These are phyloP conservation scores for Cryptococcus deneoformans DNA, from an alignment of 1,284 basidiomycete genomes.

Conservation along the genomic window DNA sequence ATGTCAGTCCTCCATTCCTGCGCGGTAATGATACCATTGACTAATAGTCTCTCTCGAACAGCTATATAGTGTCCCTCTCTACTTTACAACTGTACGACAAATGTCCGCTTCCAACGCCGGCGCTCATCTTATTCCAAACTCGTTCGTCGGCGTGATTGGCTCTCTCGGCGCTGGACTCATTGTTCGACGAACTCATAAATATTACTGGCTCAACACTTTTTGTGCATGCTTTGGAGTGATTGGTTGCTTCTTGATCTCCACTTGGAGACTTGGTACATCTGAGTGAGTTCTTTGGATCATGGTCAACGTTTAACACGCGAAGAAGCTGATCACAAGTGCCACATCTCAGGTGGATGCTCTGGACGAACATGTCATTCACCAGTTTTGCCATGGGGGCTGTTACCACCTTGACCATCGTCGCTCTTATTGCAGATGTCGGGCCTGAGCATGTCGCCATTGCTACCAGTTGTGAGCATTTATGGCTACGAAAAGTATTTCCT, in stretches of 20 bases:
- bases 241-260: constrained; percentile 24
- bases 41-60: constrained; percentile 35
- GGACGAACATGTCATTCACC: constrained; percentile 51
- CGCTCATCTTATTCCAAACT: constrained; percentile 82
- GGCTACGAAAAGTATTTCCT: no score
- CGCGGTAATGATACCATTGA: not conserved
- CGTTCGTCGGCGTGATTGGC: constrained; percentile 73
- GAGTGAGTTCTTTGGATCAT: constrained; percentile 29
- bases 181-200: constrained; percentile 76
- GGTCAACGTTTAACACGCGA: not conserved
- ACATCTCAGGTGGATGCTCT: constrained; percentile 50
- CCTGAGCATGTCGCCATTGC: constrained; percentile 78
- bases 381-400: constrained; percentile 28
- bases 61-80: constrained; percentile 84
- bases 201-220: constrained; percentile 59
- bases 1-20: no score
- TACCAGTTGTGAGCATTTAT: constrained; percentile 67
- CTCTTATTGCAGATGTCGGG: constrained; percentile 75
- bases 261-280: constrained; percentile 53
- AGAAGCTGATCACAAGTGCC: constrained; percentile 2
- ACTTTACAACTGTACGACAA: constrained; percentile 80
- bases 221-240: constrained; percentile 23
- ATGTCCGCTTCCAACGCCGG: constrained; percentile 69
- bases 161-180: constrained; percentile 81
- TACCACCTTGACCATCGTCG: constrained; percentile 50